A percentile compares a stretch with the other conserved stretches of the same genome.
Evolutionary conservation across 1,284 basidiomycete genomes (phyloP).

Genomic region (Malassezia japonica): DNA sequence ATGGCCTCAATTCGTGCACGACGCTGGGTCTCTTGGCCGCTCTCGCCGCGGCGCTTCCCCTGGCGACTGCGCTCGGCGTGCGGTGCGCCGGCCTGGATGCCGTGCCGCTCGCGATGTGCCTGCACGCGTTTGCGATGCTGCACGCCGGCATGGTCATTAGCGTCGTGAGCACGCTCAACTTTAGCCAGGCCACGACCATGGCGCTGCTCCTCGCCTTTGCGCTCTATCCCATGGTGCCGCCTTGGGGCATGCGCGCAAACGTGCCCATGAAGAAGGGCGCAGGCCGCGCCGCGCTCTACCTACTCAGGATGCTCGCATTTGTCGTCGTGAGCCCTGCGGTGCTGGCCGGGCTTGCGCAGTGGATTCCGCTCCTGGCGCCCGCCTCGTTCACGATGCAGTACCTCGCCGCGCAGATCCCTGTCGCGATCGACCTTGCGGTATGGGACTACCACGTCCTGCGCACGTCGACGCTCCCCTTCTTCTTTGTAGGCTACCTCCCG

Average conservation of each 20-base stretch:
- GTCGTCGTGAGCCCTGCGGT: not conserved
- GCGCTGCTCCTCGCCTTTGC: constrained; percentile 9
- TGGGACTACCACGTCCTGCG: constrained; percentile 17
- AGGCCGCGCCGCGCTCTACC: not conserved
- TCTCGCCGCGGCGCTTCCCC: not conserved
- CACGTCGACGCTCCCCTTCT: not conserved
- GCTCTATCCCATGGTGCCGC: constrained; percentile 12
- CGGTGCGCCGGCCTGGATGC: not conserved
- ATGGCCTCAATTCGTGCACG: not conserved
- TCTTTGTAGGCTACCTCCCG: constrained; percentile 12
- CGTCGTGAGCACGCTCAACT: constrained; percentile 34
- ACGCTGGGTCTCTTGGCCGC: not conserved
- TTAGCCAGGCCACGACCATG: constrained; percentile 25
- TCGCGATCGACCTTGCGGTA: not conserved
- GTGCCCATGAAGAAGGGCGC: not conserved
- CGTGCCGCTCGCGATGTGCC: constrained; percentile 20
- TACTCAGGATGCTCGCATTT: not conserved
- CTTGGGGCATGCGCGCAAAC: not conserved
- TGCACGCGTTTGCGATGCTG: constrained; percentile 31
- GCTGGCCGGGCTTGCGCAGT: not conserved
- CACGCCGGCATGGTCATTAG: constrained; percentile 33
- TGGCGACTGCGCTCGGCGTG: not conserved
- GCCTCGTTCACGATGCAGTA: not conserved
- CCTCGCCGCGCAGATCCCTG: not conserved
- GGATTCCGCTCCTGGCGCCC: not conserved